Base-by-base conservation (phyloP, 2,329 filamentous ascomycete species). In the Proliferodiscus dingleyae region DNA sequence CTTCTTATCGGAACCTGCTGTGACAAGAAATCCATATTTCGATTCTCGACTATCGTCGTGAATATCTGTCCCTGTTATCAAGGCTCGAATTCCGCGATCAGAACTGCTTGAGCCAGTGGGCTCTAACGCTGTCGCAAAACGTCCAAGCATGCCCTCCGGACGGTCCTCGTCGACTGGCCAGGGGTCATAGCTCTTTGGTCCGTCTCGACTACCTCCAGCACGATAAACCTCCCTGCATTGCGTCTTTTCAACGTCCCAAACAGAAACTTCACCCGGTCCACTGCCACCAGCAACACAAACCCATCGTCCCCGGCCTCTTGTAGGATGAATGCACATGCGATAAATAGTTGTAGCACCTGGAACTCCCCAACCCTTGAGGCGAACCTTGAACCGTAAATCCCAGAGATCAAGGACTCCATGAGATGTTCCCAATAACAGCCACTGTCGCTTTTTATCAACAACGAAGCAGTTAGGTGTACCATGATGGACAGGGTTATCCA, bases 181-280 rank as follows among this genome's bases (percentile, higher is more conserved):
- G 2, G 91, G 78, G 37, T 90, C 85, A 62, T 94, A 94, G 19
- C 77, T 77, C 59, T 80, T 83, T 1, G 75, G 68, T 0, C 69
- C 70, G 47, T 85, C 76, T 66, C 80, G 77, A 41, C 70, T 73
- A 21, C 78, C 78, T 2, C 81, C 77, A 6, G 74, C 64, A 64
- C 89, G 83, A 64, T 95, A 95, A 1, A 96, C 83, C 64, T 97
- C 90, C 48, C 88, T 80, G 61, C 93, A 98, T 37, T 86, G 77
- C 6, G 83, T 81, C 68, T 91, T 94, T 63, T 97, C 91, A 13
- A 97, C 73, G 61, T 97, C 93, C 93, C 93, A 98, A 1, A 95
- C 86, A 0, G 89, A 94, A 24, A 98, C 80, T 62, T 98, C 93
- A 13, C 89, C 89, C 50, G 87, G 82, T 3, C 82, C 86, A 6